These are phyloP conservation scores for Candida montana DNA, from an alignment of 805 yeast genomes.

Conservation along the genomic window DNA sequence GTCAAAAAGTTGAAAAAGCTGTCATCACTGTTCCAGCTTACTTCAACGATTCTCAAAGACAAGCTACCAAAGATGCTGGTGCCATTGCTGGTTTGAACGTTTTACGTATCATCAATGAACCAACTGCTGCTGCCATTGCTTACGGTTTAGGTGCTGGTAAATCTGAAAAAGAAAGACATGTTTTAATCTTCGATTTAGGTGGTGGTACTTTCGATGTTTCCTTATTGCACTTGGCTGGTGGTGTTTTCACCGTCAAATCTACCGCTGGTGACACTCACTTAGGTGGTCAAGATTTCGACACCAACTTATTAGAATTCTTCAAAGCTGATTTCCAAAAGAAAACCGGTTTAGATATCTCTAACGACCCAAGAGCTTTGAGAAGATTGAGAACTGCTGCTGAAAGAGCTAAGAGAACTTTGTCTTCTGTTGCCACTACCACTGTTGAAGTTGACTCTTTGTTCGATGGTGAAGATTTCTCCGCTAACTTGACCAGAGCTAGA, in stretches of 20 bases:
- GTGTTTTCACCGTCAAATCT: constrained; percentile 95
- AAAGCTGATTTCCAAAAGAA: constrained; percentile 92
- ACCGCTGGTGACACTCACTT: constrained; percentile 99
- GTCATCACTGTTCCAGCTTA: constrained; percentile 78
- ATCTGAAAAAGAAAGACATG: constrained; percentile 77
- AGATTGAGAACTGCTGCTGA: constrained; percentile 98
- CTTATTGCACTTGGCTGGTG: constrained; percentile 86
- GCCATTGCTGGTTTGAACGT: constrained; percentile 75
- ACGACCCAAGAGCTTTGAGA: constrained; percentile 93
- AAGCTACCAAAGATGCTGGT: constrained; percentile 81
- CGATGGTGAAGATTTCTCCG: constrained; percentile 96
- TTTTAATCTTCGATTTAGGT: constrained; percentile 92
- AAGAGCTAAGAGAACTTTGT: constrained; percentile 97
- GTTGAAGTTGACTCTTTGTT: constrained; percentile 90
- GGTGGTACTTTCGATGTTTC: constrained; percentile 99
- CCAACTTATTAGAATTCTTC: constrained; percentile 91
- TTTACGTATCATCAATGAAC: constrained; percentile 72
- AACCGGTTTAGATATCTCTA: constrained; percentile 85
- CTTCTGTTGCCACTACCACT: constrained; percentile 93
- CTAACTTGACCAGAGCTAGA: constrained; percentile 94
- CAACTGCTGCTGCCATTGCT: constrained; percentile 98
- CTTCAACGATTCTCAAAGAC: constrained; percentile 77
- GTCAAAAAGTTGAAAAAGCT: constrained; percentile 66
- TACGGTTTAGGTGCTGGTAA: constrained; percentile 95
- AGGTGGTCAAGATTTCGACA: constrained; percentile 99